Conservation (phyloP, 2,329 filamentous ascomycete species). For the Sarocladium oryzae region DNA sequence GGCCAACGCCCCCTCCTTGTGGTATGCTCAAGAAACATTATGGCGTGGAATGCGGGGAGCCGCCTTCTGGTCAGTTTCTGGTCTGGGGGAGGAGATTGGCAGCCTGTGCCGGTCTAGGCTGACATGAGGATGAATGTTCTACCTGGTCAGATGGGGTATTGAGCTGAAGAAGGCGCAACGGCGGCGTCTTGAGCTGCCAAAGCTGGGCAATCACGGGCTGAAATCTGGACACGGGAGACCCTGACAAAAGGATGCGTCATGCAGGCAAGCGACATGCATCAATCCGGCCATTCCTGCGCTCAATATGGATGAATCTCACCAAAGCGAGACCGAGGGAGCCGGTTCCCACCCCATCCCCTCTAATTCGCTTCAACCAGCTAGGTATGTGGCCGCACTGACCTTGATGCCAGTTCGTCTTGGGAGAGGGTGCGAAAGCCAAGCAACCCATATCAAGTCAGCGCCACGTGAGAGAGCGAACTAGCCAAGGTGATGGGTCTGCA, state of each 20-base stretch:
- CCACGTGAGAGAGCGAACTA: no score
- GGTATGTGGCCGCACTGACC: no score
- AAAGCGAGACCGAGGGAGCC: background rate
- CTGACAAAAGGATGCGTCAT: background rate
- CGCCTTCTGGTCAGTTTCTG: no score
- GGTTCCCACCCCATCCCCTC: background rate
- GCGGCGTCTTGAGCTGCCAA: no score
- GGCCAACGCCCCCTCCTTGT: background rate
- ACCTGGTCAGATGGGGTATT: no score
- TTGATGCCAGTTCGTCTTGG: no score
- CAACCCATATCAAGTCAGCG: no score
- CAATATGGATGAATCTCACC: conserved; percentile 8
- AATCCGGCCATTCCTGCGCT: background rate
- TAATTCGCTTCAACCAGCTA: background rate
- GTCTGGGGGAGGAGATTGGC: background rate
- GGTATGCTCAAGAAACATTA: no score
- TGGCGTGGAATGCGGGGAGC: conserved; percentile 6
- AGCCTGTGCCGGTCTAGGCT: background rate
- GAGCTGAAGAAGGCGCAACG: no score
- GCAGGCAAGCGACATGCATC: background rate
- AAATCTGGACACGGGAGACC: background rate
- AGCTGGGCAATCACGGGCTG: background rate
- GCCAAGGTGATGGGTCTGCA: no score
- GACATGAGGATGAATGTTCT: no score
- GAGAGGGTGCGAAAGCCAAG: no score